Conservation (phyloP, 148 eudicot genomes). For the Chenopodium berlandieri region DNA sequence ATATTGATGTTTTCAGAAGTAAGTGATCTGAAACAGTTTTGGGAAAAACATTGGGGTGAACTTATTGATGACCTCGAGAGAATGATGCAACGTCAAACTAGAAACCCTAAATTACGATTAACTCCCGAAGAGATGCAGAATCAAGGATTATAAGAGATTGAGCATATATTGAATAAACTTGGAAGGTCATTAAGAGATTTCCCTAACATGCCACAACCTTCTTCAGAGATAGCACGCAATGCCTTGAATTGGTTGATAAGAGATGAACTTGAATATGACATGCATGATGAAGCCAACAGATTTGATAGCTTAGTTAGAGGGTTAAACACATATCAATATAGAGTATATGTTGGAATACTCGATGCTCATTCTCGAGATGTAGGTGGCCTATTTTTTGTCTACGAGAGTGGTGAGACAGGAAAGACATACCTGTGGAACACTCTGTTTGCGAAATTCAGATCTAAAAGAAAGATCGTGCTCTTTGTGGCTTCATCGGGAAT, state of each 20-base stretch:
- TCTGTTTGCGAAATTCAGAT: background rate
- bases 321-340: background rate
- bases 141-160: background rate
- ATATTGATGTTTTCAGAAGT: conserved; percentile 16
- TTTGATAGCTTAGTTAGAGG: too few species aligned
- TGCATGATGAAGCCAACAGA: background rate
- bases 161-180: background rate
- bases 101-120: too few species aligned
- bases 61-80: too few species aligned
- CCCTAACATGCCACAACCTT: background rate
- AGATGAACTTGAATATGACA: background rate
- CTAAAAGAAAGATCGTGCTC: background rate
- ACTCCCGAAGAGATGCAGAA: too few species aligned
- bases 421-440: too few species aligned
- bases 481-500: conserved; percentile 13
- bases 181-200: background rate
- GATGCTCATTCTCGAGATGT: background rate
- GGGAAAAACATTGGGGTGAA: too few species aligned
- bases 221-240: too few species aligned
- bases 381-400: conserved; percentile 6
- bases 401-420: background rate
- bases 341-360: background rate
- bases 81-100: too few species aligned
- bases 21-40: background rate
- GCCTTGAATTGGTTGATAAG: background rate